Base-by-base conservation (phyloP, 441 rosid genomes). In the Erodium chrysanthum region DNA sequence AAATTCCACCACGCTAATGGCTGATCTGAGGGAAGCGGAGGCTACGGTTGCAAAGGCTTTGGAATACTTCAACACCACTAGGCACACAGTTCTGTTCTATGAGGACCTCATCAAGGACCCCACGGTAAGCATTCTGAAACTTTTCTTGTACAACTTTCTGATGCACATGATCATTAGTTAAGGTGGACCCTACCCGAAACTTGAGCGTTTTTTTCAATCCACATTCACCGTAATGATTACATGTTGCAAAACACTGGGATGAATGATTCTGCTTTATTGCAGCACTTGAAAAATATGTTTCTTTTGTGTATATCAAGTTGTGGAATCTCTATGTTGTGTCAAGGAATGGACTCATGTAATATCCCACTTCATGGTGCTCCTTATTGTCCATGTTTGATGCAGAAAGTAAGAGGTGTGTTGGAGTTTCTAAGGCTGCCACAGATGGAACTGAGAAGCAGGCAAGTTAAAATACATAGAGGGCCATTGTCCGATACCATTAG, bases 381-480 rank as follows among this genome's bases (percentile, higher is more conserved):
- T 37, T 9, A 37, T 37, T 0, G 7, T 23, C 22, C 31, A 25
- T 66, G 23, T 66, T 82, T 78, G 69, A 50, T 80, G 78, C 91
- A 94, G 98, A 89, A 76, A 77, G 78, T 89, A 64, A 70, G 78
- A 61, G 92, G 86, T 23, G 96, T 89, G 70, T 88, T 82, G 52
- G 86, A 83, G 70, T 94, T 91, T 74, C 78, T 91, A 35, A 77
- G 82, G 76, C 80, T 94, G 48, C 96, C 96, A 0, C 56, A 33
- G 70, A 82, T 80, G 87, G 73, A 81, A 62, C 72, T 94, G 65
- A 83, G 70, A n/a, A 94, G 96, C 72, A 88, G 85, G 17, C 98
- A 94, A 67, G 91, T 91, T 62, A 94, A 94, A 54, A 94, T 94
- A 78, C 97, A 94, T 74, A 80, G 79, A 73, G 96, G 96, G 52